phyloP scores from a whole-genome alignment of 345 rosid species.

The Boechera divaricarpa region DNA sequence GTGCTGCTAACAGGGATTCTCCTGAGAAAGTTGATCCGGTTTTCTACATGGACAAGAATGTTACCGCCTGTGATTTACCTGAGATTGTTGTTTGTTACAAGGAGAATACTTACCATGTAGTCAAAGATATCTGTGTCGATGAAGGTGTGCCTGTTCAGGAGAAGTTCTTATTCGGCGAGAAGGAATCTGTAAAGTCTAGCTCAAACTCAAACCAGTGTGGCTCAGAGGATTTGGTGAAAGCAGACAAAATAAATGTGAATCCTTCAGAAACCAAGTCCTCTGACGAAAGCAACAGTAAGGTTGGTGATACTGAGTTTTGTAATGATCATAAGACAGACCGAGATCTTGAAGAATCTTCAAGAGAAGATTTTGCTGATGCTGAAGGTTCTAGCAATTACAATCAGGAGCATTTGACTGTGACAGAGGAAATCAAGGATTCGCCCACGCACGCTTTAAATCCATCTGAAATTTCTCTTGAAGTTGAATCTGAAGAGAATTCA shows the following conservation, averaged over 20 bases:
- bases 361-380: constrained; percentile 38
- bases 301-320: constrained; percentile 29
- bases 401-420: constrained; percentile 35
- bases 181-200: constrained; percentile 44
- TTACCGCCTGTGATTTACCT: constrained; percentile 58
- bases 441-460: background rate
- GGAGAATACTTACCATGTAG: constrained; percentile 57
- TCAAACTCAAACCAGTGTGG: constrained; percentile 32
- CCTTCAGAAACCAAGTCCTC: constrained; percentile 29
- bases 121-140: constrained; percentile 83
- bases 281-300: constrained; percentile 2
- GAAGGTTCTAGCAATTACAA: constrained; percentile 26
- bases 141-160: constrained; percentile 67
- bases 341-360: constrained; percentile 39
- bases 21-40: constrained; percentile 48
- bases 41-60: constrained; percentile 62
- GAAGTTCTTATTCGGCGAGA: constrained; percentile 58
- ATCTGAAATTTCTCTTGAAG: constrained; percentile 19
- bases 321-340: constrained; percentile 14
- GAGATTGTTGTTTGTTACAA: constrained; percentile 75
- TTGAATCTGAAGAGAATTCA: constrained; percentile 25
- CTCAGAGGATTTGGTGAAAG: constrained; percentile 31
- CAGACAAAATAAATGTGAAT: constrained; percentile 6
- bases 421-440: constrained; percentile 10
- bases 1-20: constrained; percentile 38